These are phyloP conservation scores for Pouteria glomerata DNA, from an alignment of 148 eudicot species.

Conservation along the genomic window DNA sequence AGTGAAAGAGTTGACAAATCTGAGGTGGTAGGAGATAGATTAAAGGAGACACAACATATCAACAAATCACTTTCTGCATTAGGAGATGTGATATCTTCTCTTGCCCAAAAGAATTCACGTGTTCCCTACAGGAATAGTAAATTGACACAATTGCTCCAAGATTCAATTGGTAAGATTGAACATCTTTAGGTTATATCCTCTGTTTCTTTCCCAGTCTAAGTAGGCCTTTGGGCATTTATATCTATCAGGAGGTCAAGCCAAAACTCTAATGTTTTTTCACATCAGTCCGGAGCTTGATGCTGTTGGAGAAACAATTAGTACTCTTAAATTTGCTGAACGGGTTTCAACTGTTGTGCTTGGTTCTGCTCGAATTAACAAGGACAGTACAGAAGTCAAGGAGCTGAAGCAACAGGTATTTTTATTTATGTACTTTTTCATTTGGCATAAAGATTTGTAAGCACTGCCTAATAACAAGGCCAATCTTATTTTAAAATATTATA, in stretches of 20 bases:
- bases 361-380: constrained; percentile 74
- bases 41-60: constrained; percentile 88
- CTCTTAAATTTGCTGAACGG: constrained; percentile 95
- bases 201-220: neutral
- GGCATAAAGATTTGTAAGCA: neutral
- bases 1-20: constrained; percentile 90
- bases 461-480: no score
- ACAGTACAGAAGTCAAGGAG: constrained; percentile 60
- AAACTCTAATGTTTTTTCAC: constrained; percentile 97
- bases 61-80: constrained; percentile 89
- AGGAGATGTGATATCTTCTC: constrained; percentile 92
- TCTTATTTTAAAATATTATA: no score
- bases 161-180: constrained; percentile 67
- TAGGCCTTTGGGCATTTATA: neutral
- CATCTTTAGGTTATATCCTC: neutral
- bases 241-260: constrained; percentile 89
- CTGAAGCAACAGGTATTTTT: constrained; percentile 74
- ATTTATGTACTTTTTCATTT: neutral
- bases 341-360: constrained; percentile 93
- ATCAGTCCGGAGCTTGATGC: constrained; percentile 86
- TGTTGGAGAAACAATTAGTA: constrained; percentile 78
- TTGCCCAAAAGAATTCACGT: constrained; percentile 67
- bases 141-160: constrained; percentile 91
- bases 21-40: constrained; percentile 78
- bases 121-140: constrained; percentile 91